These are phyloP conservation scores for Persicaria tinctoria DNA, from an alignment of 148 eudicot genomes.

Conservation along the genomic window DNA sequence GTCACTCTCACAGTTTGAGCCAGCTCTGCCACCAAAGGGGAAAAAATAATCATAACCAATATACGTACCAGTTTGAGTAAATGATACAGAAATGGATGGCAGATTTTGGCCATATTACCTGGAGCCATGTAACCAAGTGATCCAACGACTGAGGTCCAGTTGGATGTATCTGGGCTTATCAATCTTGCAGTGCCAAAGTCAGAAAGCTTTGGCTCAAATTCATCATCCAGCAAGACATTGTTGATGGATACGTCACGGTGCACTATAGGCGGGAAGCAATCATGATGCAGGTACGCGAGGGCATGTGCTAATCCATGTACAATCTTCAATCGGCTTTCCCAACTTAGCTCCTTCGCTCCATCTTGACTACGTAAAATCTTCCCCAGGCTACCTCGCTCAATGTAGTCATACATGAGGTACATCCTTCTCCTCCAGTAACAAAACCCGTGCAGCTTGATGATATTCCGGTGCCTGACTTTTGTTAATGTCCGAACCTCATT, in stretches of 20 bases:
- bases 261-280: constrained; percentile 19
- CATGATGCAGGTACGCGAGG: constrained; percentile 26
- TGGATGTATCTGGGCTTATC: constrained; percentile 22
- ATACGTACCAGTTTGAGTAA: background rate
- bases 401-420: constrained; percentile 21
- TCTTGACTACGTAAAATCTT: constrained; percentile 9
- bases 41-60: background rate
- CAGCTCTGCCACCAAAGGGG: constrained; percentile 25
- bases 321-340: constrained; percentile 19
- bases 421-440: constrained; percentile 12
- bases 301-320: constrained; percentile 24
- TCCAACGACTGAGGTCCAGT: constrained; percentile 20
- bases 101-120: constrained; percentile 13
- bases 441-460: constrained; percentile 23
- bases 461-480: constrained; percentile 23
- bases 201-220: constrained; percentile 19
- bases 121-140: constrained; percentile 29
- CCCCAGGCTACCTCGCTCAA: constrained; percentile 21
- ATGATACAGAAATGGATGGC: background rate
- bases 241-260: constrained; percentile 28
- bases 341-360: constrained; percentile 19
- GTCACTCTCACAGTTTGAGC: constrained; percentile 49
- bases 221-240: constrained; percentile 18
- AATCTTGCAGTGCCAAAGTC: constrained; percentile 26
- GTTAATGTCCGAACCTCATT: constrained; percentile 23